Conservation (phyloP, 768 basidiomycete genomes). For the Pleurotus sapidus region DNA sequence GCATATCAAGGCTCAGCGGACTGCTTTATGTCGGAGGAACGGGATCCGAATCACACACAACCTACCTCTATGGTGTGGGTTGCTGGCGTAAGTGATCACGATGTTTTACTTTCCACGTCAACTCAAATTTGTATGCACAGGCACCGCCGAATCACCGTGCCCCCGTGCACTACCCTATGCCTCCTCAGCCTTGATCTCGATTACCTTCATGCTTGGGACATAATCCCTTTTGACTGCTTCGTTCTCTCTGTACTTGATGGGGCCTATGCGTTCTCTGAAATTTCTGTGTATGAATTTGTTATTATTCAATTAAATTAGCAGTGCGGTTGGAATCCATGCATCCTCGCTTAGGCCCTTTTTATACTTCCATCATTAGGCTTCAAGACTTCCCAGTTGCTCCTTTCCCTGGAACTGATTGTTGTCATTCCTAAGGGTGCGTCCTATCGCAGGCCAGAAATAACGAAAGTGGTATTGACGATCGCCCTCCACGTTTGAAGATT, state of each 20-base stretch:
- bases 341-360: too few species aligned
- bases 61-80: slow-evolving; percentile 30
- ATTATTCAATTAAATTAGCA: slow-evolving; percentile 1
- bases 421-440: too few species aligned
- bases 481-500: too few species aligned
- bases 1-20: slow-evolving; percentile 55
- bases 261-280: not conserved
- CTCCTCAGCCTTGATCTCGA: slow-evolving; percentile 9
- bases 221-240: not conserved
- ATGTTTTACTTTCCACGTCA: not conserved
- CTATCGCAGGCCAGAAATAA: too few species aligned
- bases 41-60: slow-evolving; percentile 34
- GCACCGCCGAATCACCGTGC: not conserved
- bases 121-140: not conserved
- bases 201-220: not conserved
- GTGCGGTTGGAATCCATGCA: too few species aligned
- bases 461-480: too few species aligned
- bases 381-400: too few species aligned
- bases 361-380: too few species aligned
- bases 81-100: slow-evolving; percentile 37
- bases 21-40: slow-evolving; percentile 69
- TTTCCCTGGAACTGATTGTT: too few species aligned
- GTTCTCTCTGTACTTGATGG: not conserved
- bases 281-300: not conserved
- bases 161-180: slow-evolving; percentile 8